These are phyloP conservation scores for Lipomyces sp. DNA, from an alignment of 805 yeast species.

Conservation along the genomic window DNA sequence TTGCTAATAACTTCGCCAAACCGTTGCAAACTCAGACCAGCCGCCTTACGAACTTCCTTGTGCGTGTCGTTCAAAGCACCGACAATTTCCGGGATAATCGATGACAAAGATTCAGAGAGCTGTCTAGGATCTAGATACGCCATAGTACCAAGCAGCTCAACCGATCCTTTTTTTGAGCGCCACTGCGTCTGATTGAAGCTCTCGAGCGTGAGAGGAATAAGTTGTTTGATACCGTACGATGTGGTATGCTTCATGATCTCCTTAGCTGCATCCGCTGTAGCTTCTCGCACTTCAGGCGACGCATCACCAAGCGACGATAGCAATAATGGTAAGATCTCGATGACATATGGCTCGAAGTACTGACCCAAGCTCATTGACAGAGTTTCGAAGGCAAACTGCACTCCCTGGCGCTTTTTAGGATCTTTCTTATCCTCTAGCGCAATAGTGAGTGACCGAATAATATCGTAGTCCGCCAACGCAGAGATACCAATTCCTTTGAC, in stretches of 20 bases:
- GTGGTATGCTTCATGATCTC: slow-evolving; percentile 90
- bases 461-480: slow-evolving; percentile 73
- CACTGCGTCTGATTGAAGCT: slow-evolving; percentile 88
- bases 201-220: slow-evolving; percentile 87
- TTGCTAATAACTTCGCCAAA: slow-evolving; percentile 97
- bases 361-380: slow-evolving; percentile 76
- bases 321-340: slow-evolving; percentile 82
- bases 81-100: slow-evolving; percentile 94
- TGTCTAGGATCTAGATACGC: slow-evolving; percentile 96
- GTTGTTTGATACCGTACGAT: slow-evolving; percentile 84
- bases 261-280: slow-evolving; percentile 85
- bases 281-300: slow-evolving; percentile 81
- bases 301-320: slow-evolving; percentile 84
- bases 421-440: slow-evolving; percentile 89
- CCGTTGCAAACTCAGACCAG: slow-evolving; percentile 81
- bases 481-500: slow-evolving; percentile 88
- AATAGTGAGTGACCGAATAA: slow-evolving; percentile 72
- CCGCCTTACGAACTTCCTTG: slow-evolving; percentile 95
- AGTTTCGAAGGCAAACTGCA: slow-evolving; percentile 82
- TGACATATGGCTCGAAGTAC: slow-evolving; percentile 90
- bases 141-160: slow-evolving; percentile 95
- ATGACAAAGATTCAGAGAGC: slow-evolving; percentile 82
- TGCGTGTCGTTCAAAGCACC: slow-evolving; percentile 93
- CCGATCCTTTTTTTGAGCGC: slow-evolving; percentile 97
- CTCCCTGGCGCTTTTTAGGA: slow-evolving; percentile 78